Percentiles rank a stretch among this genome's conserved stretches.
Evolutionary conservation across 2,329 filamentous ascomycete species (phyloP).

Genomic region (Stenocarpella maydis): DNA sequence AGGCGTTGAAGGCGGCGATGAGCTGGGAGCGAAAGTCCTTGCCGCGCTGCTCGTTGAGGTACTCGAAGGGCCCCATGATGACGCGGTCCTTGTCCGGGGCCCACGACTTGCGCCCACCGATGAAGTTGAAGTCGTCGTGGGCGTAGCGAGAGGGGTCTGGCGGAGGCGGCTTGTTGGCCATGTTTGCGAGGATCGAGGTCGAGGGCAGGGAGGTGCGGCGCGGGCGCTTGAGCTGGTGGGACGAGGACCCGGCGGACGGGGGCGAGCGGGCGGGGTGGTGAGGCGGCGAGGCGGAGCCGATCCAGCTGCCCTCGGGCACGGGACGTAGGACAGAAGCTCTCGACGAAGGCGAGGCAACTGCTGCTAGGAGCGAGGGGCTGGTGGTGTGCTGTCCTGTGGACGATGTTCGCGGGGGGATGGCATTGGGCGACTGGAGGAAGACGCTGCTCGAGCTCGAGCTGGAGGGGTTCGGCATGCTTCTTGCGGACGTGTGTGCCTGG

Average conservation of each 20-base stretch:
- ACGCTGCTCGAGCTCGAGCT: constrained; percentile 35
- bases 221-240: constrained; percentile 39
- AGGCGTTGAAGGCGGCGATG: constrained; percentile 82
- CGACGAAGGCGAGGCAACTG: constrained; percentile 4
- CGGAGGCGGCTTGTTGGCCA: constrained; percentile 47
- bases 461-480: constrained; percentile 38
- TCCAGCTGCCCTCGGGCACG: constrained; percentile 70
- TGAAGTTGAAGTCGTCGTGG: constrained; percentile 63
- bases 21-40: constrained; percentile 86
- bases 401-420: constrained; percentile 78
- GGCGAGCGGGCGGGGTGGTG: constrained; percentile 38
- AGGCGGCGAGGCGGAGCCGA: constrained; percentile 50
- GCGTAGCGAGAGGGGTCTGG: constrained; percentile 62
- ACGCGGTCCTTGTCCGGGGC: constrained; percentile 79
- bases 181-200: constrained; percentile 46
- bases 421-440: constrained; percentile 64
- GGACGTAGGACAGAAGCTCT: constrained; percentile 54
- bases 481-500: neutral
- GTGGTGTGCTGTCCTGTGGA: constrained; percentile 61
- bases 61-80: constrained; percentile 80
- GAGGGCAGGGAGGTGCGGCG: constrained; percentile 43
- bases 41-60: constrained; percentile 79
- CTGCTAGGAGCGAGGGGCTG: constrained; percentile 42
- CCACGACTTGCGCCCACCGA: constrained; percentile 64
- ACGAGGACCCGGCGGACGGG: constrained; percentile 11